Base-by-base conservation (phyloP, 1,284 basidiomycete species). In the Meripilus lineatus region DNA sequence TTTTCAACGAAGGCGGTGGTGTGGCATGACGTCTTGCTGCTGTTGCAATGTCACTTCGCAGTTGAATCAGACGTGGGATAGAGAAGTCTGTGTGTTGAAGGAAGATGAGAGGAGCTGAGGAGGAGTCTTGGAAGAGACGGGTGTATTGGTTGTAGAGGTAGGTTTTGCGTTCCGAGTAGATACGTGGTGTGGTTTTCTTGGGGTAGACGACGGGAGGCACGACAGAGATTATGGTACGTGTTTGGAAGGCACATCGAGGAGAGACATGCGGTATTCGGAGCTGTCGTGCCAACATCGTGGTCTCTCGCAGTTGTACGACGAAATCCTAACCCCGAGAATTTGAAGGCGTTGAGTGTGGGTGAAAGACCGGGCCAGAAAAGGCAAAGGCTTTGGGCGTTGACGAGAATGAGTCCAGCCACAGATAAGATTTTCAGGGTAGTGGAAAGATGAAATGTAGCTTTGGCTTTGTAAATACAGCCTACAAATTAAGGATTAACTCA, bases 141-240 rank as follows among this genome's bases (percentile, higher is more conserved):
- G 73, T 71, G 71, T 89, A 89, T 63, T 82, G 81, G 69, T 79
- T 73, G 65, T 80, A 85, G 61, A 88, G 82, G 63, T 77, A 79
- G 1, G 80, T 72, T 62, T 90, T 90, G 60, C 83, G 82, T 60
- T 79, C 77, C 45, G 69, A 72, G 59, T 84, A 90, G 48, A 74
- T 68, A 39, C 86, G 84, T 2, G 78, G 76, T 14, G 62, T 61
- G 35, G 67, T 65, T 54, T 78, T 81, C 14, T 75, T 63, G 5
- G 72, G 69, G 42, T 77, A 74, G 18, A 70, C 59, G 46, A 72
- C 66, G 20, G 81, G 67, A 2, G 74, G 66, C 40, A 71, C 68
- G 44, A 89, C 65, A 3, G 80, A 83, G 47, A 88, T 69, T 42
- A 73, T 80, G 13, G 43, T 17, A 28, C 43, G 11, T 18, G 43